Evolutionary conservation across 163 green algal genomes (phyloP).

Genomic region (Scenedesmus sp.): DNA sequence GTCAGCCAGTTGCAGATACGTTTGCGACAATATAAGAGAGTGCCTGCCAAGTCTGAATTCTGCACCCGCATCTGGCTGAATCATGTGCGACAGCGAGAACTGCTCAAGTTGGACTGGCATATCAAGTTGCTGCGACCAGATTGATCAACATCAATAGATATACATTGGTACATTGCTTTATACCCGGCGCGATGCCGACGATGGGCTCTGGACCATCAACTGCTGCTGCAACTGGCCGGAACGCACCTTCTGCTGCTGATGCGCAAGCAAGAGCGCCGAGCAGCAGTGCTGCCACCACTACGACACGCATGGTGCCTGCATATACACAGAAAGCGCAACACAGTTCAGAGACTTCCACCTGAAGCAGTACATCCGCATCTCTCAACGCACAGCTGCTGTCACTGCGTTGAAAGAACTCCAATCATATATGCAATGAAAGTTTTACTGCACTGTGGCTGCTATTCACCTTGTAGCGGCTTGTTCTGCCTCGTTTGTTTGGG

Average conservation of each 20-base stretch:
- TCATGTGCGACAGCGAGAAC: not conserved
- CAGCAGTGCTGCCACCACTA: not conserved
- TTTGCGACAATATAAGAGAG: too few relatives aligned
- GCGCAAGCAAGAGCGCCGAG: not conserved
- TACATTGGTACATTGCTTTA: not conserved
- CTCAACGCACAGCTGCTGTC: not conserved
- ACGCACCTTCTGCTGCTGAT: not conserved
- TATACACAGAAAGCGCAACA: not conserved
- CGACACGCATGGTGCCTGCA: slow-evolving; percentile 8
- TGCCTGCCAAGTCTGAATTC: too few relatives aligned
- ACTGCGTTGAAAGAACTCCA: not conserved
- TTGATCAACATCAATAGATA: not conserved
- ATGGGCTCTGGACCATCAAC: not conserved
- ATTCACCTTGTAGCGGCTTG: slow-evolving; percentile 1
- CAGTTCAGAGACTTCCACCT: not conserved
- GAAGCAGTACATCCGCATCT: slow-evolving; percentile 9
- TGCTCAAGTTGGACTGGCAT: not conserved
- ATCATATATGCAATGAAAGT: not conserved
- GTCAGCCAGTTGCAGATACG: too few relatives aligned
- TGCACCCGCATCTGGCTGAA: not conserved
- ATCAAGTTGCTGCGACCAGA: not conserved
- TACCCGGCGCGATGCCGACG: not conserved
- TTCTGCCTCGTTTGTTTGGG: not conserved
- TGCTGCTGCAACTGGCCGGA: slow-evolving; percentile 15
- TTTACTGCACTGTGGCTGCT: not conserved